Conservation (phyloP, 2,329 filamentous ascomycete genomes). For the Fusarium robinianum region DNA sequence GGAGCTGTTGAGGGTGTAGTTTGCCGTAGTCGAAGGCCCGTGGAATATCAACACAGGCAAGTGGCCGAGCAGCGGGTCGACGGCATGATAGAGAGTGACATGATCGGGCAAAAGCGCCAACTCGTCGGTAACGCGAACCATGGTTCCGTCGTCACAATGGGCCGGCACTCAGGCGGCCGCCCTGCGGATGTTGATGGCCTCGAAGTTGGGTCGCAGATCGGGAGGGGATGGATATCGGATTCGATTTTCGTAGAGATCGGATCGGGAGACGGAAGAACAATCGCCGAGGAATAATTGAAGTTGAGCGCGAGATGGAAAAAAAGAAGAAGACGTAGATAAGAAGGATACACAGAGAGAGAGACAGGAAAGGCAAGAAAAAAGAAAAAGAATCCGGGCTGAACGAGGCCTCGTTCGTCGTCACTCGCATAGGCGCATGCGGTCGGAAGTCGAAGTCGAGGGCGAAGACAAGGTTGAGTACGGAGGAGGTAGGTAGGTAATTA, state of each 20-base stretch:
- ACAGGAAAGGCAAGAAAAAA: too few species aligned
- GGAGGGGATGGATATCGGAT: slow-evolving; percentile 21
- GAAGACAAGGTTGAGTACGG: too few species aligned
- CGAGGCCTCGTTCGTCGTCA: too few species aligned
- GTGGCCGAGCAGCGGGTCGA: slow-evolving; percentile 80
- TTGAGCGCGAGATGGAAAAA: too few species aligned
- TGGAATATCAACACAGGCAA: slow-evolving; percentile 89
- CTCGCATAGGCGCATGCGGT: too few species aligned
- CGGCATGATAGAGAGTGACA: slow-evolving; percentile 85
- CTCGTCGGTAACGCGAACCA: slow-evolving; percentile 82
- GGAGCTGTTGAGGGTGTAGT: slow-evolving; percentile 84
- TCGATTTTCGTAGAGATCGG: slow-evolving; percentile 1
- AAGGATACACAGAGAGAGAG: slow-evolving; percentile 12
- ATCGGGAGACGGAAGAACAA: not conserved
- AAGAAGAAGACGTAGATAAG: not conserved
- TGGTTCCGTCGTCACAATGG: slow-evolving; percentile 54
- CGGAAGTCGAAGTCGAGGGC: too few species aligned
- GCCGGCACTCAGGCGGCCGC: slow-evolving; percentile 25
- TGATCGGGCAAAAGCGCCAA: slow-evolving; percentile 79
- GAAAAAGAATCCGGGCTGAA: too few species aligned
- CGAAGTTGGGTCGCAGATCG: slow-evolving; percentile 34
- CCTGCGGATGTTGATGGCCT: slow-evolving; percentile 22
- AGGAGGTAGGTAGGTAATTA: too few species aligned
- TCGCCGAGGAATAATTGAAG: slow-evolving; percentile 4
- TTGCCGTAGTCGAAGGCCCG: slow-evolving; percentile 85